Base-by-base conservation (phyloP, 2,329 filamentous ascomycete species). In the Diaporthe sp. region DNA sequence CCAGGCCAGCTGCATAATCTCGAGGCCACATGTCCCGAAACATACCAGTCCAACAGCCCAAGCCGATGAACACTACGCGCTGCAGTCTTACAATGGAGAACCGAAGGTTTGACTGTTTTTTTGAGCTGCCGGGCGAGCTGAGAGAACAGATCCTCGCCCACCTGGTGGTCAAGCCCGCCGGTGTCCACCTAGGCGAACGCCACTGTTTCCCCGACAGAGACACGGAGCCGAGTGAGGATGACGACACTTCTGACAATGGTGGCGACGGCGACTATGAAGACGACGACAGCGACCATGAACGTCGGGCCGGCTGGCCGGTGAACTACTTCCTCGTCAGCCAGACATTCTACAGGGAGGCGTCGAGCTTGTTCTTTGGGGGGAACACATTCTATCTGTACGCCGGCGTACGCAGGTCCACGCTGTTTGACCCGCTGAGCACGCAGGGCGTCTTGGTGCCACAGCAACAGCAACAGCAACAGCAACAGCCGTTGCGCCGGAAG, bases 371-470 rank as follows among this genome's bases (percentile, higher is more conserved):
- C 77, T 82, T 81, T 76, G 77, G 77, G n/a, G 73, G 76, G 22
- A 82, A 82, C 73, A 75, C 68, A 13, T 82, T 82, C 75, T 58
- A 80, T 51, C 61, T 82, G 10, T 77, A 81, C 58, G 73, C 79
- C 51, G 67, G 31, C 8, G 49, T 53, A 22, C 63, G 39, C 44
- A 31, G 39, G 57, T 63, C 61, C 13, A 39, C 20, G 53, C 39
- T 34, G 47, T 37, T 51, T 34, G 47, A 39, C 34, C 10, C 72
- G 53, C 37, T 42, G 65, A 58, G 28, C 28, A 47, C 22, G 44
- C 39, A 34, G 28, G 17, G 44, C 28, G 39, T 22, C 22, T 28
- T 28, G 47, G 47, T 7, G 20, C 28, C 39, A 25, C 47, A 42
- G 15, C 47, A 55, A 39, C 47, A 31, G 31, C 31, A 31, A 31